Conservation (phyloP, 441 rosid species). For the Jatropha multifida region DNA sequence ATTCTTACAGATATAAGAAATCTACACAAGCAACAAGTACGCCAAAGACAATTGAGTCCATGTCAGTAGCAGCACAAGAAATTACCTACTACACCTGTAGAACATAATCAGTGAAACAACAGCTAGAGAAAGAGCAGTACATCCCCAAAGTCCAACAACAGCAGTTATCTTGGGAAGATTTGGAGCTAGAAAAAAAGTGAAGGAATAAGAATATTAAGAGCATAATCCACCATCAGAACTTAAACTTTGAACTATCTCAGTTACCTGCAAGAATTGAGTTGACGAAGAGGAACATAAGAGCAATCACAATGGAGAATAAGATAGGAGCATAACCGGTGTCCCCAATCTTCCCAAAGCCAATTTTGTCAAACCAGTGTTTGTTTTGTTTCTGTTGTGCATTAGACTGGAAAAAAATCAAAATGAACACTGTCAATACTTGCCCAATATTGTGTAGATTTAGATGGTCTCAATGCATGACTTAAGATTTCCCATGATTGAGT, state of each 20-base stretch:
- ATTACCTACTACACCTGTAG: constrained; percentile 77
- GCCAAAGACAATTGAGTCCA: constrained; percentile 1
- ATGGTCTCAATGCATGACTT: neutral
- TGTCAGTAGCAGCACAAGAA: constrained; percentile 21
- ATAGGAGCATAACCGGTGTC: constrained; percentile 73
- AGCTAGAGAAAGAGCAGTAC: constrained; percentile 66
- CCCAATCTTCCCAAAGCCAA: constrained; percentile 51
- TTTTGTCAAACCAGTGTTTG: constrained; percentile 45
- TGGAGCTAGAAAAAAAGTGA: constrained; percentile 50
- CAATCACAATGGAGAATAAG: constrained; percentile 48
- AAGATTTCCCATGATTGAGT: neutral
- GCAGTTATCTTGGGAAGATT: constrained; percentile 84
- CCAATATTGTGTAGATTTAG: neutral
- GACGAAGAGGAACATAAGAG: constrained; percentile 55
- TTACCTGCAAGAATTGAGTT: constrained; percentile 76
- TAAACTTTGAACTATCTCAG: constrained; percentile 9
- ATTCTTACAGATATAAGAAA: neutral
- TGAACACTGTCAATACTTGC: constrained; percentile 9
- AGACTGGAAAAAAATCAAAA: constrained; percentile 44
- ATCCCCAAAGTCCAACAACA: constrained; percentile 80
- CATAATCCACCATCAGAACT: constrained; percentile 12
- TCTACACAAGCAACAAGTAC: neutral
- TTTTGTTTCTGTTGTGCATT: constrained; percentile 50
- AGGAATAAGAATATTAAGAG: constrained; percentile 20
- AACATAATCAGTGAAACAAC: constrained; percentile 57